Evolutionary conservation across 2,329 filamentous ascomycete species (phyloP), one percentile per base, ranked within the genome.

Genomic region (Penicillium sp.): DNA sequence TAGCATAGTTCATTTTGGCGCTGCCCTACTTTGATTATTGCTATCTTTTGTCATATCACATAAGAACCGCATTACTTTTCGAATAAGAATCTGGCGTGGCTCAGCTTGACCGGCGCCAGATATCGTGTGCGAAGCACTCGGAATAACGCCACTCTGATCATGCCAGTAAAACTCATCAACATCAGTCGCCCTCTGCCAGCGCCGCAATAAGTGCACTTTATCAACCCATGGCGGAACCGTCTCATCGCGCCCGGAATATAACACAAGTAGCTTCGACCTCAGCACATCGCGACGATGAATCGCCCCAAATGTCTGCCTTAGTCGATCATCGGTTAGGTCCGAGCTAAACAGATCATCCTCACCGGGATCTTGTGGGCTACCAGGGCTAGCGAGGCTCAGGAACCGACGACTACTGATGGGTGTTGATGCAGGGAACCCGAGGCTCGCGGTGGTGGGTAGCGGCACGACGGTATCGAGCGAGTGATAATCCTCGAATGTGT

Each of bases 311-410:
- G 89, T 89, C 15, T 74, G 74, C 26, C 76, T 71, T 5, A 93
- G 79, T 21, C 82, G 80, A 38, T 85, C 81, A 41, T 86, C 84
- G 0, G 80, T 75, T 17, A 96, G 78, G 72, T 95, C 91, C 3
- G 87, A 89, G 17, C 90, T 93, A 79, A 96, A 97, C 72, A 91
- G 92, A 73, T 97, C 93, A 73, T 97, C 93, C 62, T 91, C 90
- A 7, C 89, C 90, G 3, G 87, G 82, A 53, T 80, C 75, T 49
- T 81, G 79, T 0, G 85, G 86, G 23, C 82, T 85, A 49, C 76
- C 76, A 0, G 81, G 81, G 48, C 79, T 81, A 0, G 83, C 79
- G 7, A 91, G 76, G 51, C 85, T 86, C 29, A 88, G 71, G 73
- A 87, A 89, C 47, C 88, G 75, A 47, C 79, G 78, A 11, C 88